phyloP scores from a whole-genome alignment of 805 yeast genomes.

The Yarrowia keelungensis region DNA sequence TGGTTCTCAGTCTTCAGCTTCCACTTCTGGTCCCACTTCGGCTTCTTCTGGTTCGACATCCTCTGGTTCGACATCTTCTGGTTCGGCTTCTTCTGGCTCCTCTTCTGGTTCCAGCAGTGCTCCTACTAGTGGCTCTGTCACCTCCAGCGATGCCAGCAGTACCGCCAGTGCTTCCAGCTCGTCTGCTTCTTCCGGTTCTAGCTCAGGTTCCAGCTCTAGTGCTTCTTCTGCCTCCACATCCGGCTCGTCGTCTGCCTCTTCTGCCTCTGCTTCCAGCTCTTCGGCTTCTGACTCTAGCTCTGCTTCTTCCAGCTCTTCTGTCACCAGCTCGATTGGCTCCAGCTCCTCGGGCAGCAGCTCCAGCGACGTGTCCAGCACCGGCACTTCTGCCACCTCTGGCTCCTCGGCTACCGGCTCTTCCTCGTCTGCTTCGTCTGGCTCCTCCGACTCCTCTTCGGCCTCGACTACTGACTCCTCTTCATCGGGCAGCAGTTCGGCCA shows the following conservation, averaged over 20 bases:
- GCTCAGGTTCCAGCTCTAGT: neutral
- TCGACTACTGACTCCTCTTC: constrained; percentile 14
- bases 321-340: neutral
- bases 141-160: neutral
- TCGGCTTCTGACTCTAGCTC: neutral
- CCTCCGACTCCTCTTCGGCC: constrained; percentile 13
- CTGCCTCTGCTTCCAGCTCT: neutral
- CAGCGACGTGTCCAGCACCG: neutral
- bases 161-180: neutral
- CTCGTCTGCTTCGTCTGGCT: constrained; percentile 9
- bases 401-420: constrained; percentile 18
- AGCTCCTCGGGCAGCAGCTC: neutral
- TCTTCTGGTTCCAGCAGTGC: too few relatives aligned
- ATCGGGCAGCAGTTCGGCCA: constrained; percentile 1
- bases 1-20: too few relatives aligned
- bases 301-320: neutral
- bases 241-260: neutral
- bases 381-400: constrained; percentile 22
- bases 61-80: neutral
- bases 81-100: neutral
- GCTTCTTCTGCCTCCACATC: neutral
- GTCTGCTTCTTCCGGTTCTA: neutral
- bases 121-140: neutral
- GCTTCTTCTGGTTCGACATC: neutral
- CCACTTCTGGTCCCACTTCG: neutral